Percentiles rank a stretch among this genome's conserved stretches.
Conservation (phyloP, 2,329 filamentous ascomycete species). For the Trichoderma oligosporum region DNA sequence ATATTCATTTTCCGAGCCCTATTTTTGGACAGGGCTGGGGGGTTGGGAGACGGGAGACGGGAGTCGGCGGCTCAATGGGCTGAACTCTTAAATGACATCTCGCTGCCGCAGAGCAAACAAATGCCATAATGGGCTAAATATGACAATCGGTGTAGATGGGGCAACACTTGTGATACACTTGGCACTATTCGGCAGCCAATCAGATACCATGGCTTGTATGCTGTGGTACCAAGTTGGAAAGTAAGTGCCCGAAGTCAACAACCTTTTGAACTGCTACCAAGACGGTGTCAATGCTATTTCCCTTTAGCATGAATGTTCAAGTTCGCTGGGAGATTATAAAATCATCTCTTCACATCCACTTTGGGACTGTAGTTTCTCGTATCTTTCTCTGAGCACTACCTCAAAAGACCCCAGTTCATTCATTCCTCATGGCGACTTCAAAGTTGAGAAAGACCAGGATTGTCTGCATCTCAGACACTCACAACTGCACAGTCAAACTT, state of each 20-base stretch:
- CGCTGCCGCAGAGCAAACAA: slow-evolving; percentile 1
- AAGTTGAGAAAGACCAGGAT: slow-evolving; percentile 53
- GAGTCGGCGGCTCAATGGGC: neutral
- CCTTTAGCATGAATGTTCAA: neutral
- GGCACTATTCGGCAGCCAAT: slow-evolving; percentile 2
- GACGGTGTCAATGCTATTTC: neutral
- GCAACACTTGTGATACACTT: neutral
- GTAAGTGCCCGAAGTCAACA: neutral
- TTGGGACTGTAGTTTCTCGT: neutral
- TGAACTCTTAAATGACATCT: neutral
- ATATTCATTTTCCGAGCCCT: slow-evolving; percentile 7
- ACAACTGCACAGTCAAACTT: slow-evolving; percentile 62
- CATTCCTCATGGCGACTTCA: slow-evolving; percentile 17
- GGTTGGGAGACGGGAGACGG: too few relatives aligned
- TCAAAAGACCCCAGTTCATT: neutral
- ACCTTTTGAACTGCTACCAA: neutral
- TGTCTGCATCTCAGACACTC: slow-evolving; percentile 74
- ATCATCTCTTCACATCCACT: neutral
- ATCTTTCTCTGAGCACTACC: neutral
- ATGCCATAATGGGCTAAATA: neutral
- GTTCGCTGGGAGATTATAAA: slow-evolving; percentile 1
- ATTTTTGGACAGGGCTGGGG: slow-evolving; percentile 13
- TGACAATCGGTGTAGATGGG: slow-evolving; percentile 9
- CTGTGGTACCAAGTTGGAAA: neutral
- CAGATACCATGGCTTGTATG: neutral